Evolutionary conservation across 1,284 basidiomycete genomes (phyloP).

Genomic region (Puccinia polysora): DNA sequence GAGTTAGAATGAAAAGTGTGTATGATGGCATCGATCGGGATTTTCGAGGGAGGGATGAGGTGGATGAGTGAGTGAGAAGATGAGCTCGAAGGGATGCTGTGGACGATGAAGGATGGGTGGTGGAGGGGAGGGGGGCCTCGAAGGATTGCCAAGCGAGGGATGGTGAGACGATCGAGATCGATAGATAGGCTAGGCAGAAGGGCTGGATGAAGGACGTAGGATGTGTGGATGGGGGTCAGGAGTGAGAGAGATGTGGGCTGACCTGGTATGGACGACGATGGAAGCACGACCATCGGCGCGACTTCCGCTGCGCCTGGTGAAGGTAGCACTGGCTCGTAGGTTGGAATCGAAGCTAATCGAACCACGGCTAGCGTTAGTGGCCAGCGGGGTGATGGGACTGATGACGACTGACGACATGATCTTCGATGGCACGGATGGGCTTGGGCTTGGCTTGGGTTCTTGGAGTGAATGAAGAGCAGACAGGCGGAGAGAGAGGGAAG

Average conservation of each 20-base stretch:
- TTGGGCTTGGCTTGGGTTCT: too few species aligned
- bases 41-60: background rate
- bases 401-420: conserved; percentile 9
- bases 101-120: conserved; percentile 1
- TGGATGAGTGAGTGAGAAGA: background rate
- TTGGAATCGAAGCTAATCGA: conserved; percentile 7
- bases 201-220: background rate
- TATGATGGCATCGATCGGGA: too few species aligned
- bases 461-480: background rate
- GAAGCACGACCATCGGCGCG: conserved; percentile 19
- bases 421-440: background rate
- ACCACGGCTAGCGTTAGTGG: conserved; percentile 1
- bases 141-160: background rate
- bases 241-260: background rate
- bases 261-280: conserved; percentile 38
- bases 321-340: conserved; percentile 16
- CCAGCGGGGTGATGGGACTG: background rate
- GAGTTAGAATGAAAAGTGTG: background rate
- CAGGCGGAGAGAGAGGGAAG: too few species aligned
- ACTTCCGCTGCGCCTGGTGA: conserved; percentile 31
- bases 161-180: background rate
- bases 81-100: background rate
- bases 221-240: background rate
- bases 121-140: background rate
- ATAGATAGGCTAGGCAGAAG: background rate